Evolutionary conservation across 257 asterid genomes (phyloP).

Genomic region (Henckelia pumila): DNA sequence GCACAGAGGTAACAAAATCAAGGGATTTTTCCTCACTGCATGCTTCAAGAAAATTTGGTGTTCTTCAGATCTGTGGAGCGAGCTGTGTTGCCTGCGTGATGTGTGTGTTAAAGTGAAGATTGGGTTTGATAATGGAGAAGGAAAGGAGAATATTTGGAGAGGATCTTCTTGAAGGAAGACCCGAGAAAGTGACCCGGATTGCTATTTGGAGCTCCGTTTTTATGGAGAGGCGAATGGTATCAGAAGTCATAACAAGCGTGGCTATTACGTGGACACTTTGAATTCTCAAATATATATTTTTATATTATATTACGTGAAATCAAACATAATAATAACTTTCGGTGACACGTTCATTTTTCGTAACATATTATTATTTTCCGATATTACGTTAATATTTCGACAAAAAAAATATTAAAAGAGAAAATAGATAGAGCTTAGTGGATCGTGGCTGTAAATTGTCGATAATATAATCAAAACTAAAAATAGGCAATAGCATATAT

Average conservation of each 20-base stretch:
- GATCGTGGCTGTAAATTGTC: too few species aligned
- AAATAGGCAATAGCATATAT: too few species aligned
- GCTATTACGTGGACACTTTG: constrained; percentile 16
- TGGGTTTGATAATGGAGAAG: constrained; percentile 9
- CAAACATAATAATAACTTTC: too few species aligned
- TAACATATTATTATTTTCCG: too few species aligned
- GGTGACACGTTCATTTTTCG: too few species aligned
- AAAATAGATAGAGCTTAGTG: too few species aligned
- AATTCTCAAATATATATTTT: background rate
- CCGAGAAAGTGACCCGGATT: constrained; percentile 43
- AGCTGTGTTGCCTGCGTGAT: background rate
- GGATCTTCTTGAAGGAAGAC: constrained; percentile 39
- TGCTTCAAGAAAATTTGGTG: background rate
- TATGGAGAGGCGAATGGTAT: background rate
- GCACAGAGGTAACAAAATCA: background rate
- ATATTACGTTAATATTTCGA: too few species aligned
- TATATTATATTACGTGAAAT: too few species aligned
- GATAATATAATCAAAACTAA: too few species aligned
- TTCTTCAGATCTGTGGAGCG: constrained; percentile 35
- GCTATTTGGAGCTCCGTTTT: constrained; percentile 24
- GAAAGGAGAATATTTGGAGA: constrained; percentile 31
- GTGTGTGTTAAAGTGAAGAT: background rate
- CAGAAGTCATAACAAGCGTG: constrained; percentile 11
- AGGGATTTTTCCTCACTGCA: constrained; percentile 21
- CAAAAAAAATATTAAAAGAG: too few species aligned